phyloP scores from a whole-genome alignment of 306 rosid species.

The Pterocarpus macrocarpus region DNA sequence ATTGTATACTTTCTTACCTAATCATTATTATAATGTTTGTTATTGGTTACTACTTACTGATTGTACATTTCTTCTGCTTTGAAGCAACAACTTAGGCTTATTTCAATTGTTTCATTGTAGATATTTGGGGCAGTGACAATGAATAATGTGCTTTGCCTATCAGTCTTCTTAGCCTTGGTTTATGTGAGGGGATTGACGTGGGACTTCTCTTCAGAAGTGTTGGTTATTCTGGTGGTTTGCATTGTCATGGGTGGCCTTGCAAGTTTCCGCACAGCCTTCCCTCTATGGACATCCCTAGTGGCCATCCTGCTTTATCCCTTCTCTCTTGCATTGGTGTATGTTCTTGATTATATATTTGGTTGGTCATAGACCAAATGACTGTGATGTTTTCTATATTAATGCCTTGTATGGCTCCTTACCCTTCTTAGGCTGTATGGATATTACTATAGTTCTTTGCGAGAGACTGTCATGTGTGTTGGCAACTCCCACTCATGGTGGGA shows the following conservation, averaged over 20 bases:
- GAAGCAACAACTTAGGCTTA: neutral
- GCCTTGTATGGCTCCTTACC: constrained; percentile 3
- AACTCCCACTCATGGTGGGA: constrained; percentile 4
- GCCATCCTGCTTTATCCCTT: constrained; percentile 91
- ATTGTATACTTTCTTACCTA: too few species aligned
- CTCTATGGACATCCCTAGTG: constrained; percentile 83
- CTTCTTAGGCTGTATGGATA: constrained; percentile 14
- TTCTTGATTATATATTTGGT: constrained; percentile 86
- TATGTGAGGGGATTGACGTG: constrained; percentile 81
- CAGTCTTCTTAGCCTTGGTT: constrained; percentile 91
- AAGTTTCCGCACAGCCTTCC: constrained; percentile 87
- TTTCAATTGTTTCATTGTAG: constrained; percentile 58
- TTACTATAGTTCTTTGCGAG: neutral
- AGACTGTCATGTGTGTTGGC: constrained; percentile 3
- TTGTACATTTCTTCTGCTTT: neutral
- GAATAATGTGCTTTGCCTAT: constrained; percentile 92
- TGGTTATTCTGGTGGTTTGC: constrained; percentile 84
- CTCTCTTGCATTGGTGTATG: constrained; percentile 82
- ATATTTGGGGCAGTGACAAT: constrained; percentile 90
- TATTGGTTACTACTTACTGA: neutral
- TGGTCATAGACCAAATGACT: constrained; percentile 67
- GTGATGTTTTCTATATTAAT: neutral
- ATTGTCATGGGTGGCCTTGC: constrained; percentile 75
- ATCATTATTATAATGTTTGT: too few species aligned
- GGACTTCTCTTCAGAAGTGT: constrained; percentile 92